Evolutionary conservation across 257 asterid species (phyloP).

Genomic region (Forsythia viridissima): DNA sequence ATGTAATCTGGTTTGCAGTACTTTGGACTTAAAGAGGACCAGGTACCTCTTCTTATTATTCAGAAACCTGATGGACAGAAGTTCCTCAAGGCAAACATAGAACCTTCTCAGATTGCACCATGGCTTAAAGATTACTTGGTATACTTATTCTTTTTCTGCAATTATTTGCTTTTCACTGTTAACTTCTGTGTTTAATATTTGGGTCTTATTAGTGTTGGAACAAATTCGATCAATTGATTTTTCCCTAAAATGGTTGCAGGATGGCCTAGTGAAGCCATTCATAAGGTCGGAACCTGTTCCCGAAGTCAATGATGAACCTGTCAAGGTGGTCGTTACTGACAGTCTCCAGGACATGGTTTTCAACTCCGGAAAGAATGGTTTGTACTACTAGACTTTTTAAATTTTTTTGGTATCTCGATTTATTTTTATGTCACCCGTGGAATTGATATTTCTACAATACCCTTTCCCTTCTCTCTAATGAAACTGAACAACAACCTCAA

Average conservation of each 20-base stretch:
- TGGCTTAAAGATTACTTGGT: slow-evolving; percentile 75
- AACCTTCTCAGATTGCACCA: slow-evolving; percentile 56
- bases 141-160: background rate
- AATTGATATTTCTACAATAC: background rate
- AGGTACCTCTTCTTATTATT: slow-evolving; percentile 63
- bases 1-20: slow-evolving; percentile 51
- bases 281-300: slow-evolving; percentile 79
- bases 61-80: slow-evolving; percentile 52
- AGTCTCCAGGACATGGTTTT: slow-evolving; percentile 60
- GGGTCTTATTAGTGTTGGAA: background rate
- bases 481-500: background rate
- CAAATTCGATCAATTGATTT: background rate
- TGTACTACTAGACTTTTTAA: slow-evolving; percentile 16
- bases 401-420: background rate
- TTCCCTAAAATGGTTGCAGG: slow-evolving; percentile 41
- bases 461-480: background rate
- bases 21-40: slow-evolving; percentile 62
- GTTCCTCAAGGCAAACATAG: slow-evolving; percentile 53
- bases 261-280: slow-evolving; percentile 59
- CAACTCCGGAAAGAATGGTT: slow-evolving; percentile 80
- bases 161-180: too few species aligned
- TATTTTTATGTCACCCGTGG: background rate
- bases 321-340: slow-evolving; percentile 74
- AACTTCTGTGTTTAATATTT: background rate
- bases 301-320: slow-evolving; percentile 73